Evolutionary conservation across 176 grass and related monocot species (phyloP).

Genomic region (Cenchrus fungigraminus): DNA sequence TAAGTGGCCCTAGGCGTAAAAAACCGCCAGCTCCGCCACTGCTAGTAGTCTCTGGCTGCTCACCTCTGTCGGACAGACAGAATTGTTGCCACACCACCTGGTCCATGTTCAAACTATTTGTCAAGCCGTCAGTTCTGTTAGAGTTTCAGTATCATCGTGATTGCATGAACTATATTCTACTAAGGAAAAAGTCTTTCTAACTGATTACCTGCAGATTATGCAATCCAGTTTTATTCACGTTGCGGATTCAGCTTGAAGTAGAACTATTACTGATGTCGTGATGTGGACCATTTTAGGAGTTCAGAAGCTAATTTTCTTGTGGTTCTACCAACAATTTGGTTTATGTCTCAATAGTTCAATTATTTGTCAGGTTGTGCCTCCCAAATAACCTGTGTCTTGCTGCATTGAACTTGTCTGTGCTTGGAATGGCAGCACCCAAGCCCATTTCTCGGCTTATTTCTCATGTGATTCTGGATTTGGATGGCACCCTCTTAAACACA

Average conservation of each 20-base stretch:
- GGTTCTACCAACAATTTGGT: neutral
- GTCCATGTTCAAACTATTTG: neutral
- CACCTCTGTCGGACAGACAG: too few relatives aligned
- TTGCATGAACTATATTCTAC: neutral
- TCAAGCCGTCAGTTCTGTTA: neutral
- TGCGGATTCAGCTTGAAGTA: neutral
- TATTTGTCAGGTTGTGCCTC: conserved; percentile 59
- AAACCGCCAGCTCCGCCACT: too few relatives aligned
- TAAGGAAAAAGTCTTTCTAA: neutral
- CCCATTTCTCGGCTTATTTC: conserved; percentile 55
- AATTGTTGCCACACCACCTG: neutral
- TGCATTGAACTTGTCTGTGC: conserved; percentile 36
- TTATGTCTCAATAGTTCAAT: conserved; percentile 11
- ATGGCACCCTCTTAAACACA: conserved; percentile 96
- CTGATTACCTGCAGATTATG: neutral
- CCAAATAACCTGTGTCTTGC: conserved; percentile 38
- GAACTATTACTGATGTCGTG: neutral
- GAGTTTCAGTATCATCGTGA: neutral
- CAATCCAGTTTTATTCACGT: neutral
- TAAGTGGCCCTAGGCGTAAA: too few relatives aligned
- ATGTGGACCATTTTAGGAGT: neutral
- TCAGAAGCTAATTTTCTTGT: conserved; percentile 1
- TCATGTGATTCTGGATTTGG: conserved; percentile 94
- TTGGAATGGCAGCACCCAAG: conserved; percentile 71
- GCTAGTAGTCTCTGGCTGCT: neutral